phyloP scores from a whole-genome alignment of 129 eudicot genomes.

The Deinandra increscens region DNA sequence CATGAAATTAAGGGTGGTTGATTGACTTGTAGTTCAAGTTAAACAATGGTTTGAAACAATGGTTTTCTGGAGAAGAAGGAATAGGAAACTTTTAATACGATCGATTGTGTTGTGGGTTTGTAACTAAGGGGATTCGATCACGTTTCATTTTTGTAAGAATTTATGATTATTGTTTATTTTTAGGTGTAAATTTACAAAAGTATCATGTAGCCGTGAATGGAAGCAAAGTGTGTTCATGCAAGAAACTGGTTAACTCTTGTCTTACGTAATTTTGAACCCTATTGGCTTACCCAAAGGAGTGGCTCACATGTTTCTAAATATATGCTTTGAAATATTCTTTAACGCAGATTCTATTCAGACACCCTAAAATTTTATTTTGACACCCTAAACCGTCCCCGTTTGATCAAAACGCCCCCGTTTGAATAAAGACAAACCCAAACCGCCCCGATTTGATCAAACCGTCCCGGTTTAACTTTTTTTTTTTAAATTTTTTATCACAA shows the following conservation, averaged over 20 bases:
- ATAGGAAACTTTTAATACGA: constrained; percentile 22
- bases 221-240: constrained; percentile 38
- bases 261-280: constrained; percentile 34
- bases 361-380: too few relatives aligned
- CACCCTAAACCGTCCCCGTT: too few relatives aligned
- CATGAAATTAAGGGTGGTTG: constrained; percentile 28
- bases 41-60: constrained; percentile 44
- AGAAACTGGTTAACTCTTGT: constrained; percentile 36
- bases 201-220: constrained; percentile 26
- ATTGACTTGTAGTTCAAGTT: constrained; percentile 76
- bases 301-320: constrained; percentile 23
- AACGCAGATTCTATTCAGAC: too few relatives aligned
- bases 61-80: constrained; percentile 31
- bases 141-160: too few relatives aligned
- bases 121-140: too few relatives aligned
- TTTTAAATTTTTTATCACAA: too few relatives aligned
- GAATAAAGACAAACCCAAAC: too few relatives aligned
- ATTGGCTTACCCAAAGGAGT: constrained; percentile 26
- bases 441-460: too few relatives aligned
- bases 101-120: neutral
- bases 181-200: constrained; percentile 26
- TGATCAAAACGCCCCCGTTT: too few relatives aligned
- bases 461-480: too few relatives aligned
- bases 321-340: constrained; percentile 7
- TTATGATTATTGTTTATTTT: too few relatives aligned